A percentile compares a stretch with the other conserved stretches of the same genome.
phyloP scores from a whole-genome alignment of 148 eudicot species.

The Rhododendron henanense region DNA sequence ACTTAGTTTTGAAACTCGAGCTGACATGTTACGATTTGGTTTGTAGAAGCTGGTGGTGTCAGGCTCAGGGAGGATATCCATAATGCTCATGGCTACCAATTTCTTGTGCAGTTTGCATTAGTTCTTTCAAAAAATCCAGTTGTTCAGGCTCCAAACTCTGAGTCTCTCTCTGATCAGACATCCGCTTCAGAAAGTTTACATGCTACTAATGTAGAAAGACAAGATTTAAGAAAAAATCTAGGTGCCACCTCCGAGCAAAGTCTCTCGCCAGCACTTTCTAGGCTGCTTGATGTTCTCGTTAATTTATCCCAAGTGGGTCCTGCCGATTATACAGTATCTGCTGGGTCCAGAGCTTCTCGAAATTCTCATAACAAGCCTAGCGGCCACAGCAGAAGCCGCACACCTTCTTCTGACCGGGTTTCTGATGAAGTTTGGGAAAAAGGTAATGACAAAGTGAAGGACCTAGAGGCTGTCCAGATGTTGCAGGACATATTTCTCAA shows the following conservation, averaged over 20 bases:
- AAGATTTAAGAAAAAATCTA: constrained; percentile 34
- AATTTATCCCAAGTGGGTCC: constrained; percentile 82
- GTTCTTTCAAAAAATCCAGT: constrained; percentile 52
- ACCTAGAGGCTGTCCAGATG: constrained; percentile 94
- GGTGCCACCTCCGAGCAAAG: constrained; percentile 37
- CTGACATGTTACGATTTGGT: constrained; percentile 24
- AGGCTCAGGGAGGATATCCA: constrained; percentile 95
- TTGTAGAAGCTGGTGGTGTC: constrained; percentile 85
- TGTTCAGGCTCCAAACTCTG: constrained; percentile 28
- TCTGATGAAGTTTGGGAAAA: constrained; percentile 77
- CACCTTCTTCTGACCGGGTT: constrained; percentile 49
- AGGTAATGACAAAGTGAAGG: constrained; percentile 74
- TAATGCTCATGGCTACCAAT: constrained; percentile 98
- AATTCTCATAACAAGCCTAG: constrained; percentile 41
- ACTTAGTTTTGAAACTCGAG: neutral
- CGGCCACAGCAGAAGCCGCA: constrained; percentile 67
- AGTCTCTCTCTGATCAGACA: constrained; percentile 35
- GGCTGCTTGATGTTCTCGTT: constrained; percentile 94
- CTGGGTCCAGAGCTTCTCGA: constrained; percentile 41
- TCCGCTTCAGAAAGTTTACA: constrained; percentile 29
- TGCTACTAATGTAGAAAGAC: constrained; percentile 19
- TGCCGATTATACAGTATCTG: constrained; percentile 34
- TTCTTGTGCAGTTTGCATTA: constrained; percentile 92
- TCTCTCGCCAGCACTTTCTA: constrained; percentile 80
- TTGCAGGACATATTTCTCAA: constrained; percentile 96